phyloP scores from a whole-genome alignment of 2,329 filamentous ascomycete genomes.

The Cladosporium sp. region DNA sequence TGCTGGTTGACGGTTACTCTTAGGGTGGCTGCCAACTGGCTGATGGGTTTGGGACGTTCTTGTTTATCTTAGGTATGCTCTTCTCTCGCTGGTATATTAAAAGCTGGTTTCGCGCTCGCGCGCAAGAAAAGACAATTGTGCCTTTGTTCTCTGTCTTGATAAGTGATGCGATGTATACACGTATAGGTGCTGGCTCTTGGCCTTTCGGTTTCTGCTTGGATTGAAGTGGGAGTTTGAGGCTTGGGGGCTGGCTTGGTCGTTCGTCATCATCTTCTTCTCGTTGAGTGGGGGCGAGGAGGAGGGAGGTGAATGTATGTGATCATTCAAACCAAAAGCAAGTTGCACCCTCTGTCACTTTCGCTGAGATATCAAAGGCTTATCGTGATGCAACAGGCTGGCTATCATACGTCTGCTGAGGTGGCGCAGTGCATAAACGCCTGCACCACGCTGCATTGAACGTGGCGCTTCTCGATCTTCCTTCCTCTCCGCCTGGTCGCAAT shows the following conservation, averaged over 20 bases:
- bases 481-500: no score
- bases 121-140: neutral
- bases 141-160: neutral
- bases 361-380: neutral
- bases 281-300: no score
- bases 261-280: neutral
- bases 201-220: neutral
- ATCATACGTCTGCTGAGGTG: no score
- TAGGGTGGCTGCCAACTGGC: neutral
- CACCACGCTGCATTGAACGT: no score
- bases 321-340: no score
- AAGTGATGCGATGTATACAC: neutral
- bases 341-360: no score
- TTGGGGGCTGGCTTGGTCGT: neutral
- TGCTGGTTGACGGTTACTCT: neutral
- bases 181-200: neutral
- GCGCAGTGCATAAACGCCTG: no score
- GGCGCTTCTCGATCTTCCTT: no score
- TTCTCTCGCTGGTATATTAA: neutral
- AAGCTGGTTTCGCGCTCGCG: neutral
- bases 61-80: neutral
- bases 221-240: neutral
- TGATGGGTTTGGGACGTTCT: neutral
- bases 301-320: neutral
- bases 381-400: neutral